These are phyloP conservation scores for Thelephora ganbajun DNA, from an alignment of 768 basidiomycete genomes.

Conservation along the genomic window DNA sequence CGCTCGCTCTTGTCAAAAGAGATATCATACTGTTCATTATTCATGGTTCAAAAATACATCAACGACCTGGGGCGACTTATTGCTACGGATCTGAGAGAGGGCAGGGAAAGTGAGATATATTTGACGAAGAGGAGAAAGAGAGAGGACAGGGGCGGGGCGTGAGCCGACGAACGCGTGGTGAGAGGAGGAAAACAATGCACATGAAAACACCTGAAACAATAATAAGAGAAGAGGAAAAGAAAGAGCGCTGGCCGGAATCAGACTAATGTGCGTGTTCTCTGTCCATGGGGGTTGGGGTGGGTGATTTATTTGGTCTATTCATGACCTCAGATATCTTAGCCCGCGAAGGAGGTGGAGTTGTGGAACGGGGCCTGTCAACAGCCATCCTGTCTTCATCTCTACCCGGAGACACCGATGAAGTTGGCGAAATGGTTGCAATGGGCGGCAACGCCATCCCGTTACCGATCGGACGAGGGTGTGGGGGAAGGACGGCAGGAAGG, in stretches of 20 bases:
- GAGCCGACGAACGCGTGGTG: neutral
- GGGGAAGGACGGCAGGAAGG: conserved; percentile 49
- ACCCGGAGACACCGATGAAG: conserved; percentile 32
- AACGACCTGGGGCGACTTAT: no score
- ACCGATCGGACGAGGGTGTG: conserved; percentile 64
- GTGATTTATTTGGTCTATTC: conserved; percentile 27
- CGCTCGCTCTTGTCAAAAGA: no score
- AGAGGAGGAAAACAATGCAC: neutral
- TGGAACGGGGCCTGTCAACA: neutral
- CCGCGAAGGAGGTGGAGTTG: conserved; percentile 36
- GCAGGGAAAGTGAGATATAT: neutral
- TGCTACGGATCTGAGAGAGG: no score
- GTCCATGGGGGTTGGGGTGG: neutral
- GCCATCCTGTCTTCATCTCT: conserved; percentile 37
- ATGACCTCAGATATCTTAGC: conserved; percentile 39
- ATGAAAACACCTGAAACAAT: neutral
- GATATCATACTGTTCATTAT: no score
- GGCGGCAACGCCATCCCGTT: conserved; percentile 51
- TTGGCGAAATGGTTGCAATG: conserved; percentile 53
- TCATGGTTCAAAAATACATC: no score
- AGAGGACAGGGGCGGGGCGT: neutral
- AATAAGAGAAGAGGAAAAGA: neutral
- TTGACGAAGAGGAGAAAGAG: neutral
- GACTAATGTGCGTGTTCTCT: neutral
- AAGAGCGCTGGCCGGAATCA: neutral